A percentile compares a stretch with the other conserved stretches of the same genome.
Evolutionary conservation across 192 early-diverging fungal genomes (phyloP).

Genomic region (Backusella mclennaniae): DNA sequence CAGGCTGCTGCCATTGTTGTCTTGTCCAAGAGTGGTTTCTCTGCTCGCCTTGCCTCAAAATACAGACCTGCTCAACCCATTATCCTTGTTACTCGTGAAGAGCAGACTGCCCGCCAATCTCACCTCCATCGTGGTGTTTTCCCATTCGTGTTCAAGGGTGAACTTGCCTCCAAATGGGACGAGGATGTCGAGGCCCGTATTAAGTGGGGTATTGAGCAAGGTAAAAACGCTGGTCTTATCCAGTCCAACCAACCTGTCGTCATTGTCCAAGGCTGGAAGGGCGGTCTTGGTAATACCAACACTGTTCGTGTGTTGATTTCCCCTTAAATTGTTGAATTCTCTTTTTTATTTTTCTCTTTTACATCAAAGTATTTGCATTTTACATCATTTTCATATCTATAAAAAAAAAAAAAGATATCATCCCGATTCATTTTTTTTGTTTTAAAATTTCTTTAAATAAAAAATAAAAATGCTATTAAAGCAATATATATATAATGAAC

Average conservation of each 20-base stretch:
- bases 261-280: constrained; percentile 82
- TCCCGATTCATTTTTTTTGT: not conserved
- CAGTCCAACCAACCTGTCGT: constrained; percentile 70
- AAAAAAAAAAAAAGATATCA: not conserved
- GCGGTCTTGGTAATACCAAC: constrained; percentile 81
- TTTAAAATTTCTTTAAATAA: not conserved
- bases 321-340: constrained; percentile 10
- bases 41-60: constrained; percentile 82
- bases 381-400: not conserved
- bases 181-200: constrained; percentile 70
- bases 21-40: constrained; percentile 80
- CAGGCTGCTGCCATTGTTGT: constrained; percentile 84
- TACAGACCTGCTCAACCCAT: constrained; percentile 91
- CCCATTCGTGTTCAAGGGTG: constrained; percentile 57
- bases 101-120: constrained; percentile 63
- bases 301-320: constrained; percentile 70
- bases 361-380: not conserved
- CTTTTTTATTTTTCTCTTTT: not conserved
- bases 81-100: constrained; percentile 76
- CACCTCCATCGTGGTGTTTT: constrained; percentile 74
- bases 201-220: constrained; percentile 65
- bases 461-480: not conserved
- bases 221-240: constrained; percentile 62
- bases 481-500: not conserved
- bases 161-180: constrained; percentile 50